Conservation (phyloP, 1,139 yeast genomes). For the Pichia norvegensis region DNA sequence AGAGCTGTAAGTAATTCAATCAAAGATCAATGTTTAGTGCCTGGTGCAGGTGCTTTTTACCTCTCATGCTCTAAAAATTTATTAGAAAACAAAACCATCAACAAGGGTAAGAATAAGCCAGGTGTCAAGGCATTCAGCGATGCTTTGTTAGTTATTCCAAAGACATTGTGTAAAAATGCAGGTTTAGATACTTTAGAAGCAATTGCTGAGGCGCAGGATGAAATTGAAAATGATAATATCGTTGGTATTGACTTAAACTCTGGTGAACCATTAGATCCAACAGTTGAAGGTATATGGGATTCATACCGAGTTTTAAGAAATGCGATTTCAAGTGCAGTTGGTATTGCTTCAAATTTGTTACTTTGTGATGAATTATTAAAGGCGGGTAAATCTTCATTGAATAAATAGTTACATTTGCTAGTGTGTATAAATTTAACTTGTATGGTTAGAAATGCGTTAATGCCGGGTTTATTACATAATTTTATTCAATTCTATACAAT, state of each 20-base stretch:
- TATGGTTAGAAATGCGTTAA: too few relatives aligned
- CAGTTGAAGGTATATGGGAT: conserved; percentile 94
- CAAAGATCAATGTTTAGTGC: conserved; percentile 76
- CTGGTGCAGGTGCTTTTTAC: conserved; percentile 97
- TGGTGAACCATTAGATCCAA: conserved; percentile 96
- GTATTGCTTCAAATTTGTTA: conserved; percentile 86
- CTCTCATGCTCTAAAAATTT: conserved; percentile 72
- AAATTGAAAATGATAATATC: conserved; percentile 65
- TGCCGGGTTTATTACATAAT: too few relatives aligned
- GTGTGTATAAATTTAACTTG: too few relatives aligned
- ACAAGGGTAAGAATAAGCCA: conserved; percentile 81
- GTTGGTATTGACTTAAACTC: conserved; percentile 87
- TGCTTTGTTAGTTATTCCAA: conserved; percentile 83
- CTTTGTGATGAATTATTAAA: conserved; percentile 93
- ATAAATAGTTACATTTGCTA: conserved; percentile 25
- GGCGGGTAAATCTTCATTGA: conserved; percentile 90
- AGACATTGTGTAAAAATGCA: conserved; percentile 85
- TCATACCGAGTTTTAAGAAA: conserved; percentile 89
- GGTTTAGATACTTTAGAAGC: conserved; percentile 93
- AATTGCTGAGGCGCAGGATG: conserved; percentile 84
- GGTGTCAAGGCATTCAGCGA: conserved; percentile 94
- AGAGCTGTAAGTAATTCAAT: conserved; percentile 91
- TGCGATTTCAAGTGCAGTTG: conserved; percentile 86
- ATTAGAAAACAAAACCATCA: conserved; percentile 40
- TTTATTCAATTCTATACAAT: neutral